Base-by-base conservation (phyloP, 1,139 yeast genomes). In the Suhomyces maxii region DNA sequence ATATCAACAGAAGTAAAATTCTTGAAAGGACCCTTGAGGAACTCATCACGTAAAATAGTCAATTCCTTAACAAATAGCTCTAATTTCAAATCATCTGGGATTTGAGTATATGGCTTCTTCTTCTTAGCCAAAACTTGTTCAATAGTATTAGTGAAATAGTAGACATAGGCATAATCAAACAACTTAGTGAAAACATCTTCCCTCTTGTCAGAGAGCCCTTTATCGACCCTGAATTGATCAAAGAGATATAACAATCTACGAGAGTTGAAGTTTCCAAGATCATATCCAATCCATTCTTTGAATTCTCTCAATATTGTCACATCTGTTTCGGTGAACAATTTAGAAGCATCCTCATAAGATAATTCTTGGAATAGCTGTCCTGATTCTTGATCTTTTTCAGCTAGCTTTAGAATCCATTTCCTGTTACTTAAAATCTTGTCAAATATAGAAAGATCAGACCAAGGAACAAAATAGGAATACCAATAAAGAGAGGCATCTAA, bases 1-100 rank as follows among this genome's bases (percentile, higher is more conserved):
- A 66, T 50, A 23, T 53, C 51, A 1, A 36, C n/a, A 2, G 44
- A 26, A 13, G 42, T n/a, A 10, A 30, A 13, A 3, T 9, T 10
- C 9, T 48, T 42, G 31, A 48, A 49, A 4, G 44, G 41, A 13
- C 42, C 40, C 33, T 26, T 37, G n/a, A 60, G 41, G 8, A 52
- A 53, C 11, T 49, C 39, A 5, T 46, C 23, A 35, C 44, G 48
- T 23, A 57, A 42, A n/a, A 49, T 37, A 9, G 36, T 31, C 38
- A 58, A 54, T 34, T 58, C 58, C 2, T 43, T 39, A 4, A 45
- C 48, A 38, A 55, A 60, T 7, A 44, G 52, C 38, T 61, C 60
- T 36, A 63, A 45, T 25, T 52, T 53, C 23, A 63, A 49, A 4
- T 61, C 55, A 14, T 60, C 66, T 1, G 67, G 67, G 23, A 61